Percentiles rank a stretch among this genome's conserved stretches.
Conservation (phyloP, 2,329 filamentous ascomycete genomes). For the Botrytis pseudocinerea region DNA sequence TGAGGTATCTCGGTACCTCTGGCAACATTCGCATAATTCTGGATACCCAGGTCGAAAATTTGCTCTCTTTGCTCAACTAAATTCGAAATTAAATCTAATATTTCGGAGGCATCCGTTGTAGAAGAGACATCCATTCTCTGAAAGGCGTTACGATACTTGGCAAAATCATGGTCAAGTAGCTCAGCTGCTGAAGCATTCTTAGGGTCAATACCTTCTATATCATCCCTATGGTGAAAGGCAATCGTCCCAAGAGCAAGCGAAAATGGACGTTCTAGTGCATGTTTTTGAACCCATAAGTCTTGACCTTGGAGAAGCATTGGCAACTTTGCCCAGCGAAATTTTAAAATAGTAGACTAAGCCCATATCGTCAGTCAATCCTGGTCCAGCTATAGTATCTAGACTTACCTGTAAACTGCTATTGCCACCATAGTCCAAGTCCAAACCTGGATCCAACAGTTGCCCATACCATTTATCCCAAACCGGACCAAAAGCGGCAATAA, state of each 20-base stretch:
- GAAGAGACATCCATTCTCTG: not conserved
- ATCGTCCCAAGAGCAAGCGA: not conserved
- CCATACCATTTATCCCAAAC: conserved; percentile 33
- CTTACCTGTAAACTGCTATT: conserved; percentile 23
- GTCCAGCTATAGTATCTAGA: not conserved
- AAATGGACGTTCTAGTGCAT: conserved; percentile 15
- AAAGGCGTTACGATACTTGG: conserved; percentile 16
- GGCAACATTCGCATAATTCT: conserved; percentile 25
- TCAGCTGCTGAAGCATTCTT: not conserved
- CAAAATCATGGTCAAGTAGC: conserved; percentile 14
- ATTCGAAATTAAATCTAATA: not conserved
- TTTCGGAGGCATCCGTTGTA: not conserved
- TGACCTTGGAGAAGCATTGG: conserved; percentile 33
- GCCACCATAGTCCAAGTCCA: not conserved
- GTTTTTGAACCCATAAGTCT: conserved; percentile 32
- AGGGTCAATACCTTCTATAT: not conserved
- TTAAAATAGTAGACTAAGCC: conserved; percentile 33
- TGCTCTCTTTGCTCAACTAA: not conserved
- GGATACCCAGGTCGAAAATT: not conserved
- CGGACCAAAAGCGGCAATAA: conserved; percentile 35
- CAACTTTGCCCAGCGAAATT: conserved; percentile 38
- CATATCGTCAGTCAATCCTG: conserved; percentile 1
- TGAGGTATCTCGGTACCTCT: conserved; percentile 35
- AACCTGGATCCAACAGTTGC: not conserved
- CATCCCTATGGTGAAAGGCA: too few relatives aligned